Evolutionary conservation across 371 early-diverging fungal species (phyloP).

Genomic region (Apophysomyces ossiformis): DNA sequence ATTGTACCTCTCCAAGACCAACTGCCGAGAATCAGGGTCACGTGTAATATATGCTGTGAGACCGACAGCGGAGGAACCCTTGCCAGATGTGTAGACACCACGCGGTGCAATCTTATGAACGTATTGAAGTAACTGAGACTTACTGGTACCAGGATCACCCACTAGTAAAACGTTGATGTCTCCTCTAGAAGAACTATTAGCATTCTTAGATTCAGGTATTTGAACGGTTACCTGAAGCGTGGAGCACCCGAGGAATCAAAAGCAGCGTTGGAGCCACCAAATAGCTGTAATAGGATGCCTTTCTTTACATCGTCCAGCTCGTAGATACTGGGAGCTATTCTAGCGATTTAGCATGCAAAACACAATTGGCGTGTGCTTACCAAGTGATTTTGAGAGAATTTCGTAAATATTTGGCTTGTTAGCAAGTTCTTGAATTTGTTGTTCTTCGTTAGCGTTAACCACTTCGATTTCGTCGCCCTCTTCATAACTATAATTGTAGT

Average conservation of each 20-base stretch:
- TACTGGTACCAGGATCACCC: constrained; percentile 99
- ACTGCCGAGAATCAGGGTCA: constrained; percentile 96
- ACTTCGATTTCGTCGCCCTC: constrained; percentile 70
- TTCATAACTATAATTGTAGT: constrained; percentile 44
- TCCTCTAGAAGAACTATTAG: constrained; percentile 60
- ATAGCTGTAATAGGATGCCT: constrained; percentile 95
- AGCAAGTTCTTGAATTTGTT: constrained; percentile 67
- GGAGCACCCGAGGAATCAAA: constrained; percentile 77
- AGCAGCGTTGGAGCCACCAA: constrained; percentile 95
- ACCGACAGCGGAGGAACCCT: constrained; percentile 99
- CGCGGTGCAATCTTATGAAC: constrained; percentile 97
- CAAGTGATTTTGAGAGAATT: constrained; percentile 77
- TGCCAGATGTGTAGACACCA: constrained; percentile 99
- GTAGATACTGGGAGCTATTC: constrained; percentile 89
- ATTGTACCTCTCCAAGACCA: constrained; percentile 91
- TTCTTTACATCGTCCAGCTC: constrained; percentile 99
- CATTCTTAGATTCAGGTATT: neutral
- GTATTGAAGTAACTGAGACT: constrained; percentile 96
- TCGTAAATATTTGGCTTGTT: constrained; percentile 78
- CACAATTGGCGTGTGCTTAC: constrained; percentile 27
- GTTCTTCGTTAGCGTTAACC: constrained; percentile 63
- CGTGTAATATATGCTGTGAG: constrained; percentile 98
- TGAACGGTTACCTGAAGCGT: constrained; percentile 46
- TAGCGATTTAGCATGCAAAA: neutral
- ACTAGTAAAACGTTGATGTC: constrained; percentile 98